A percentile compares a stretch with the other conserved stretches of the same genome.
phyloP scores from a whole-genome alignment of 2,329 filamentous ascomycete genomes.

The Paracamarosporium sp. region DNA sequence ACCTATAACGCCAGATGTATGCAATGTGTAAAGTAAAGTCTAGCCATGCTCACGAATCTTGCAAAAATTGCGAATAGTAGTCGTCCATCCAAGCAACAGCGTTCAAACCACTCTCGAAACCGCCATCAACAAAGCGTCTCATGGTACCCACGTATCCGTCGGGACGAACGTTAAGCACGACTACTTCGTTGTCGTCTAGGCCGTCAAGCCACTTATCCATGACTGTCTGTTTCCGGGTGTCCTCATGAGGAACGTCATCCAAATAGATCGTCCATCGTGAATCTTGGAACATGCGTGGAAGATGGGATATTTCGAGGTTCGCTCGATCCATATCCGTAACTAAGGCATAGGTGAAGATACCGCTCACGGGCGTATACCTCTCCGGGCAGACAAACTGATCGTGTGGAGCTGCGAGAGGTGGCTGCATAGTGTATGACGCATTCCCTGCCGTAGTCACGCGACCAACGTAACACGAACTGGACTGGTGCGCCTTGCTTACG shows the following conservation, averaged over 20 bases:
- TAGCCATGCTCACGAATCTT: constrained; percentile 23
- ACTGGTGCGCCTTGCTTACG: constrained; percentile 63
- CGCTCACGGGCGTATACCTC: constrained; percentile 71
- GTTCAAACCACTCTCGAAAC: constrained; percentile 34
- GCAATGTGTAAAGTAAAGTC: not conserved
- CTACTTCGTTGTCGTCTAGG: constrained; percentile 63
- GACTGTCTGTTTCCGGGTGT: constrained; percentile 59
- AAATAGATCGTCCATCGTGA: constrained; percentile 77
- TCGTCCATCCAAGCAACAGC: constrained; percentile 56
- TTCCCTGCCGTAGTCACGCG: constrained; percentile 66
- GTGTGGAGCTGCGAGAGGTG: constrained; percentile 62
- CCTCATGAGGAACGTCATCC: constrained; percentile 66
- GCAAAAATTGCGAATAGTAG: constrained; percentile 59
- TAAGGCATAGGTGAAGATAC: constrained; percentile 69
- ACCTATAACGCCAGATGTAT: constrained; percentile 1
- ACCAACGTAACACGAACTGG: constrained; percentile 62
- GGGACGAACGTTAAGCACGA: constrained; percentile 72
- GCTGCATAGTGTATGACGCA: constrained; percentile 67
- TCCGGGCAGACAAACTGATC: constrained; percentile 72
- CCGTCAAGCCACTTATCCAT: constrained; percentile 74
- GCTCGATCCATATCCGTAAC: constrained; percentile 71
- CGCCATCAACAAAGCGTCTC: constrained; percentile 47
- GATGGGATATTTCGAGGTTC: constrained; percentile 69
- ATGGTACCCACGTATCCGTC: constrained; percentile 78
- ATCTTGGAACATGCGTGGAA: constrained; percentile 67